phyloP scores from a whole-genome alignment of 2,329 filamentous ascomycete genomes.

The Aschersonia sp. region DNA sequence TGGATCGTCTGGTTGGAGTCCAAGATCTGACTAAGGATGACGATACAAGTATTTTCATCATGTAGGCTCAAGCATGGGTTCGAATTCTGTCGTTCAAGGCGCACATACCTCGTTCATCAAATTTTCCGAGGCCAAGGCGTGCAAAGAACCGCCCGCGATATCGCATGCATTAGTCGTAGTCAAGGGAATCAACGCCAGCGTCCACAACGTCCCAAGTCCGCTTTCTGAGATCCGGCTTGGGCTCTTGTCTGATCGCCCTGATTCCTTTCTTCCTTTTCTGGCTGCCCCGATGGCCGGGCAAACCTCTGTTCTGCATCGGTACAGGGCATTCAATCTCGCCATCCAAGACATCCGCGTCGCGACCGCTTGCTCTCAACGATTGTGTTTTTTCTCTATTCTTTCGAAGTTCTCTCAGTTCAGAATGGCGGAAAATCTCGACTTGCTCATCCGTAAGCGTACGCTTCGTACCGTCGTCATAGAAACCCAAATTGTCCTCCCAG shows the following conservation, averaged over 20 bases:
- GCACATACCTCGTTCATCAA: neutral
- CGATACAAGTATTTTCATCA: constrained; percentile 84
- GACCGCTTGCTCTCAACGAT: constrained; percentile 3
- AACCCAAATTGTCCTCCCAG: constrained; percentile 58
- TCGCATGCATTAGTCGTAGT: constrained; percentile 36
- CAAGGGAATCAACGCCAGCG: constrained; percentile 40
- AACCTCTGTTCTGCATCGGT: neutral
- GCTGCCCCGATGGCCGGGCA: neutral
- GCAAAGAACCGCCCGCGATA: too few relatives aligned
- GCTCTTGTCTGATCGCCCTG: constrained; percentile 24
- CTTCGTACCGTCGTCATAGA: constrained; percentile 75
- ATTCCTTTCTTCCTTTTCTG: constrained; percentile 22
- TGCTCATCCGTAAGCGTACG: constrained; percentile 85
- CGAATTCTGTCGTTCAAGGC: neutral
- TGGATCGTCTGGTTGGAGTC: constrained; percentile 17
- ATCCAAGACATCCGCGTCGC: neutral
- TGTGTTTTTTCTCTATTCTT: constrained; percentile 28
- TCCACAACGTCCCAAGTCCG: constrained; percentile 54
- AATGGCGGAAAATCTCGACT: constrained; percentile 80
- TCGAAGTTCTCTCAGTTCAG: constrained; percentile 62
- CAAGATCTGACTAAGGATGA: constrained; percentile 86
- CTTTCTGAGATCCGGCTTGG: constrained; percentile 48
- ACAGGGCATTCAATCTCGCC: neutral
- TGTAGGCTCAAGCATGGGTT: constrained; percentile 13
- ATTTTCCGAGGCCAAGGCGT: neutral